These are phyloP conservation scores for Fusarium duplospermum DNA, from an alignment of 2,329 filamentous ascomycete genomes.

Conservation along the genomic window DNA sequence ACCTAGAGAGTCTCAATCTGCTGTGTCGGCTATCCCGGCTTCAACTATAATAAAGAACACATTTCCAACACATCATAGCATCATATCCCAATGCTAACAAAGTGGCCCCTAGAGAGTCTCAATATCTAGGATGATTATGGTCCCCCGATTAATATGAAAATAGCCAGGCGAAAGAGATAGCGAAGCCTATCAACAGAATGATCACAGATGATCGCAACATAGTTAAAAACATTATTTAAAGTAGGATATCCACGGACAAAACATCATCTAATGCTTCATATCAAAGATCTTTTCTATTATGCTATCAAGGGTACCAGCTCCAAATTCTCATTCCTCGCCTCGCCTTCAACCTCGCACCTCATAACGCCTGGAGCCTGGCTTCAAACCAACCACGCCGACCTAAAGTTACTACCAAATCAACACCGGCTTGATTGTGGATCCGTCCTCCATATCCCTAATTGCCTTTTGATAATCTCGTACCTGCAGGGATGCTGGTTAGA, in stretches of 20 bases:
- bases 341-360: neutral
- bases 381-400: neutral
- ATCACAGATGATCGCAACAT: neutral
- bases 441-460: neutral
- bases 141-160: too few relatives aligned
- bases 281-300: neutral
- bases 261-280: neutral
- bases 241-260: too few relatives aligned
- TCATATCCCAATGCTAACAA: too few relatives aligned
- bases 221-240: neutral
- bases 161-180: neutral
- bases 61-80: too few relatives aligned
- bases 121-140: too few relatives aligned
- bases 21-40: too few relatives aligned
- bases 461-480: slow-evolving; percentile 1
- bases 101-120: too few relatives aligned
- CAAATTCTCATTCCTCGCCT: neutral
- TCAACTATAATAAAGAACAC: too few relatives aligned
- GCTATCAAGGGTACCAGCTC: neutral
- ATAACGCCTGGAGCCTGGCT: neutral
- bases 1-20: neutral
- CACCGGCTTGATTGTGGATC: neutral
- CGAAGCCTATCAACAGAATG: neutral
- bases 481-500: neutral
- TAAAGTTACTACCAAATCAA: neutral